Conservation (phyloP, 192 early-diverging fungal species). For the Backusella luteola region DNA sequence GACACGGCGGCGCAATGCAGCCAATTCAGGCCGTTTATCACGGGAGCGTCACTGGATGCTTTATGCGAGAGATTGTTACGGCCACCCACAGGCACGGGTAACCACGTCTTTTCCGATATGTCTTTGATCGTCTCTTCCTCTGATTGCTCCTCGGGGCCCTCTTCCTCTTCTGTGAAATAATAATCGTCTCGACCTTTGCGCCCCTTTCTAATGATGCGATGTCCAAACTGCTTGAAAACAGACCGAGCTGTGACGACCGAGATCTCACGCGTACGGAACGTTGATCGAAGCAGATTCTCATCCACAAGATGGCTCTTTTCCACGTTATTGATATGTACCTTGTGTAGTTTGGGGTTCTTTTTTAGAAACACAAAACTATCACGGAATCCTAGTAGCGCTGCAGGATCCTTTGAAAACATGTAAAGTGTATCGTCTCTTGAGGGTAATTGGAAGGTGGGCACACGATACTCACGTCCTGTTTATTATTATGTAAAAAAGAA, state of each 20-base stretch:
- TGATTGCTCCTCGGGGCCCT: constrained; percentile 19
- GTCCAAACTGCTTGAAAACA: constrained; percentile 73
- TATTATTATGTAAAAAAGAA: not conserved
- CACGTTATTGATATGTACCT: constrained; percentile 74
- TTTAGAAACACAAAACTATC: constrained; percentile 95
- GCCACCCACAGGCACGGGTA: not conserved
- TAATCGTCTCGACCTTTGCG: constrained; percentile 70
- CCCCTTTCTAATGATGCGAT: constrained; percentile 64
- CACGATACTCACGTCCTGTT: constrained; percentile 77
- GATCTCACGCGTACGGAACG: constrained; percentile 68
- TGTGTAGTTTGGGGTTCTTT: constrained; percentile 74
- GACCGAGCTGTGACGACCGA: constrained; percentile 72
- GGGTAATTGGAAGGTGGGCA: constrained; percentile 76
- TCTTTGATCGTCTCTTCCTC: constrained; percentile 14
- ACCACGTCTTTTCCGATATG: not conserved
- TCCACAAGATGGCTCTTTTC: constrained; percentile 75
- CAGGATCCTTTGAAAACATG: constrained; percentile 90
- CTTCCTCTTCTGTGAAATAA: constrained; percentile 51
- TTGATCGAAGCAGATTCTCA: constrained; percentile 55
- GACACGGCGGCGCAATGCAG: constrained; percentile 52
- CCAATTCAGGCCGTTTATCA: constrained; percentile 41
- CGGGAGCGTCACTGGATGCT: not conserved
- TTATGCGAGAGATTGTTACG: not conserved
- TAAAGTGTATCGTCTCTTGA: constrained; percentile 69
- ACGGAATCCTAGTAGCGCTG: constrained; percentile 77